phyloP scores from a whole-genome alignment of 2,329 filamentous ascomycete genomes.

The Chrysoporthe puriensis region DNA sequence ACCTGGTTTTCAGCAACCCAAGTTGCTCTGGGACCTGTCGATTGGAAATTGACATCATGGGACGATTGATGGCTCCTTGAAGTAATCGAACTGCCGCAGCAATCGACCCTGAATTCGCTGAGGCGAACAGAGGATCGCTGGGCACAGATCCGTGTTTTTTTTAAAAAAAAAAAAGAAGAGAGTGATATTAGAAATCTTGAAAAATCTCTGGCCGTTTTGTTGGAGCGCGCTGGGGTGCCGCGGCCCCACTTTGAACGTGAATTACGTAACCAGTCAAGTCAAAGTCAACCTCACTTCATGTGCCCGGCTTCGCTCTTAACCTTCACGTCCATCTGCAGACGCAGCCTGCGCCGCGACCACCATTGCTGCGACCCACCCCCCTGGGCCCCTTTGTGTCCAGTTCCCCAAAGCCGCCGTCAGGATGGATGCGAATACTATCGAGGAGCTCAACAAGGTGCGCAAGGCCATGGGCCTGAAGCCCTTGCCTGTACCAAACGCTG shows the following conservation, averaged over 20 bases:
- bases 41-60: slow-evolving; percentile 87
- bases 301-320: background rate
- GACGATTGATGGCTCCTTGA: slow-evolving; percentile 73
- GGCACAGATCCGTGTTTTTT: slow-evolving; percentile 79
- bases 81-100: slow-evolving; percentile 82
- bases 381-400: background rate
- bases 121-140: slow-evolving; percentile 69
- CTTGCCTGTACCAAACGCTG: slow-evolving; percentile 76
- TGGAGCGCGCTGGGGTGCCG: background rate
- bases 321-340: background rate
- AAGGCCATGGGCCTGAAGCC: slow-evolving; percentile 88
- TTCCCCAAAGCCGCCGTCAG: slow-evolving; percentile 7
- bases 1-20: slow-evolving; percentile 62
- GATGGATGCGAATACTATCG: slow-evolving; percentile 76
- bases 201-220: slow-evolving; percentile 39
- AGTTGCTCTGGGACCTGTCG: slow-evolving; percentile 88
- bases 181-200: slow-evolving; percentile 37
- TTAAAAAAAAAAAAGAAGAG: slow-evolving; percentile 40
- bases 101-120: slow-evolving; percentile 72
- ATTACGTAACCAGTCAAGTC: background rate
- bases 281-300: background rate
- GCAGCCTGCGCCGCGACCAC: background rate
- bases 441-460: slow-evolving; percentile 93
- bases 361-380: background rate
- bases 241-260: background rate